Evolutionary conservation across 2,329 filamentous ascomycete genomes (phyloP), one percentile per base, ranked within the genome.

Genomic region (Beauveria sp.): DNA sequence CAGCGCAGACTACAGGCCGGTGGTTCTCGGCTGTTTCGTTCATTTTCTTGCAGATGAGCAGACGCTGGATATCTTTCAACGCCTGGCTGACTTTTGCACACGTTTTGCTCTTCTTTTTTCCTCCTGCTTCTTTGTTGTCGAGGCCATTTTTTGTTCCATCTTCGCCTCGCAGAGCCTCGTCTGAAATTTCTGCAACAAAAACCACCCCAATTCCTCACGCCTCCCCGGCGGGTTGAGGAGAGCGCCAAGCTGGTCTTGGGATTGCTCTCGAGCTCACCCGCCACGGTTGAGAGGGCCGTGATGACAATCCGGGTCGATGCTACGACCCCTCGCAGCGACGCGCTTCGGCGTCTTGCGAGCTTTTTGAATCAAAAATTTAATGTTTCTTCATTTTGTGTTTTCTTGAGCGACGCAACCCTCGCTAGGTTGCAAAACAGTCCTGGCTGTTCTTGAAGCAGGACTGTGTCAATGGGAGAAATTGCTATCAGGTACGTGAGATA

Each of bases 221-320:
- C 65, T 65, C 66, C 69, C 66, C 64, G 18, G 62, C 20, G 40
- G 57, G 66, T 66, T 58, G 67, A 70, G 69, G 70, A 68, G 70
- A 66, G 69, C 68, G 64, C 70, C 76, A 76, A 79, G 78, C 79
- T 73, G 79, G 79, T 72, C 75, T 77, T 75, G 74, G 68, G 62
- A 60, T 66, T 64, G 69, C 68, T 65, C 59, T 54, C 47, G 24
- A 57, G 46, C 59, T 56, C 53, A 20, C 26, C 53, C 22, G 57
- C 43, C 59, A 16, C 10, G 62, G 63, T 62, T 58, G 54, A 53
- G 63, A 62, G 63, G 64, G 63, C 30, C 47, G 70, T 68, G 68
- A 67, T 66, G 67, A 73, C 75, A 72, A 73, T 72, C 30, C 76
- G 77, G 79, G 79, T 79, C 79, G 79, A 81, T 82, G 77, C 79